Evolutionary conservation across 2,329 filamentous ascomycete genomes (phyloP).

Genomic region (Clonostachys rosea): DNA sequence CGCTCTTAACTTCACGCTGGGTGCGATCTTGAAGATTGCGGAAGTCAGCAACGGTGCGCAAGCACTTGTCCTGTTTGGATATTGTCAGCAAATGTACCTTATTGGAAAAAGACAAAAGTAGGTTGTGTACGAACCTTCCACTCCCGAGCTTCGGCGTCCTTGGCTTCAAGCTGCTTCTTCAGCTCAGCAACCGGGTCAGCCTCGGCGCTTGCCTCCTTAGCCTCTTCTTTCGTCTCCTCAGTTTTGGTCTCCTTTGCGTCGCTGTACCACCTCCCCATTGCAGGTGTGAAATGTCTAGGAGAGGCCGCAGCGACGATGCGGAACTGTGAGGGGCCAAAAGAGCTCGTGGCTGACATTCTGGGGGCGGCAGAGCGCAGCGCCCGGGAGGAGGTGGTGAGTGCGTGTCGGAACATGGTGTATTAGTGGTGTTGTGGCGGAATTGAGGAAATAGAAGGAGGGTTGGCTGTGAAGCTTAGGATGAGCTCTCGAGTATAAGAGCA

Average conservation of each 20-base stretch:
- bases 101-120: neutral
- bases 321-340: slow-evolving; percentile 28
- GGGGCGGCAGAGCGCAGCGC: slow-evolving; percentile 35
- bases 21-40: slow-evolving; percentile 96
- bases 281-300: slow-evolving; percentile 27
- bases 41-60: slow-evolving; percentile 93
- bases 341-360: slow-evolving; percentile 24
- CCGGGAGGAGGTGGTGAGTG: slow-evolving; percentile 34
- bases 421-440: neutral
- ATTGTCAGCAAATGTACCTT: too few species aligned
- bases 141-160: slow-evolving; percentile 56
- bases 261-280: slow-evolving; percentile 41
- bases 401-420: slow-evolving; percentile 39
- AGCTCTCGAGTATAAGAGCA: neutral
- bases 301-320: slow-evolving; percentile 25
- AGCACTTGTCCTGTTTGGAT: slow-evolving; percentile 74
- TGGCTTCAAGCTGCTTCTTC: slow-evolving; percentile 47
- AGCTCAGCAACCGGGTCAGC: slow-evolving; percentile 33
- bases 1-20: slow-evolving; percentile 79
- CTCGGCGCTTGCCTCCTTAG: slow-evolving; percentile 14
- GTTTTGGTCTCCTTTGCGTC: slow-evolving; percentile 25
- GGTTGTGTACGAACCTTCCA: slow-evolving; percentile 65
- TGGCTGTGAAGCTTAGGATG: neutral
- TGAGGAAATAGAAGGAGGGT: neutral
- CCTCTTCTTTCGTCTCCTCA: slow-evolving; percentile 14